Evolutionary conservation across 1,284 basidiomycete species (phyloP).

Genomic region (Ceratobasidium sp.): DNA sequence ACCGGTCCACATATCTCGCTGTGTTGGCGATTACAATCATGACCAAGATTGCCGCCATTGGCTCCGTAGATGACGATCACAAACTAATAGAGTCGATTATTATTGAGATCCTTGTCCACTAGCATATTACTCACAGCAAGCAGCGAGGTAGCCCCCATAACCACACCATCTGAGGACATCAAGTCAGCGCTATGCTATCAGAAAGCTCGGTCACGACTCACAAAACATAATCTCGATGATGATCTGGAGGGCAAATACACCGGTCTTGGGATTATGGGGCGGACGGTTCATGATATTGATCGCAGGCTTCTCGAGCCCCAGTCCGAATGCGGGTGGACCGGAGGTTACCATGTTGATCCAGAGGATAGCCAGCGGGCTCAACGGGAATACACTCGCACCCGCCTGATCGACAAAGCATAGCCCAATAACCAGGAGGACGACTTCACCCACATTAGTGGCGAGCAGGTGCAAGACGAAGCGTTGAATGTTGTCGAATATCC

Average conservation of each 20-base stretch:
- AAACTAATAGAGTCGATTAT: slow-evolving; percentile 59
- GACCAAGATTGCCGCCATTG: slow-evolving; percentile 56
- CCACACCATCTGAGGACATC: slow-evolving; percentile 58
- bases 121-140: slow-evolving; percentile 29
- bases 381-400: slow-evolving; percentile 67
- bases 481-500: slow-evolving; percentile 54
- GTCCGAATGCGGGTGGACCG: slow-evolving; percentile 63
- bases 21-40: slow-evolving; percentile 56
- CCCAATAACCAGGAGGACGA: slow-evolving; percentile 65
- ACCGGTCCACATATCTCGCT: slow-evolving; percentile 54
- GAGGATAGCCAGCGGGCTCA: slow-evolving; percentile 70
- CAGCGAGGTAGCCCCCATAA: slow-evolving; percentile 64
- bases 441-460: slow-evolving; percentile 67
- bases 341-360: slow-evolving; percentile 53
- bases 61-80: slow-evolving; percentile 62
- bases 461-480: slow-evolving; percentile 58
- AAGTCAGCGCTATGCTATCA: slow-evolving; percentile 43
- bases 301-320: slow-evolving; percentile 64
- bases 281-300: slow-evolving; percentile 63
- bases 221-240: slow-evolving; percentile 66
- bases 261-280: slow-evolving; percentile 57
- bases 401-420: slow-evolving; percentile 67
- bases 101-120: neutral
- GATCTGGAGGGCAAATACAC: slow-evolving; percentile 59
- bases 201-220: slow-evolving; percentile 65